These are phyloP conservation scores for Suaeda aralocaspica DNA, from an alignment of 148 eudicot species.

Conservation along the genomic window DNA sequence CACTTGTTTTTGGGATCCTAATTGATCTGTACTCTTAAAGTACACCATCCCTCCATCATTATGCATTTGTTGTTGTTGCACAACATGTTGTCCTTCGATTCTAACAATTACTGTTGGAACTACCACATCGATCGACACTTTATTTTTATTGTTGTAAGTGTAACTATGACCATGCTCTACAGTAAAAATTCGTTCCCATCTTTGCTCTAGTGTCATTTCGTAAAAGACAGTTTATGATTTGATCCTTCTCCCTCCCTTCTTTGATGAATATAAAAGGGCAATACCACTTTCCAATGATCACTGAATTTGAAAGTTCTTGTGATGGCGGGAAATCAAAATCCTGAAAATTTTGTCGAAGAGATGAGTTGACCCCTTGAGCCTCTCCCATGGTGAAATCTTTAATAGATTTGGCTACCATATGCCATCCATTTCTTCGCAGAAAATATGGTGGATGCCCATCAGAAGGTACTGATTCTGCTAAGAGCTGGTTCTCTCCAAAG, in stretches of 20 bases:
- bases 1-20: conserved; percentile 11
- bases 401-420: conserved; percentile 23
- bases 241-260: conserved; percentile 29
- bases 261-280: conserved; percentile 60
- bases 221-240: conserved; percentile 23
- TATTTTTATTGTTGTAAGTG: background rate
- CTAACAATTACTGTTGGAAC: conserved; percentile 25
- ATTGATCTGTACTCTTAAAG: conserved; percentile 17
- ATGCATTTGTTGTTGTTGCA: conserved; percentile 20
- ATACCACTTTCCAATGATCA: conserved; percentile 53
- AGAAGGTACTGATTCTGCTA: conserved; percentile 39
- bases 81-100: conserved; percentile 28
- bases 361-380: conserved; percentile 28
- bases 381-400: conserved; percentile 29
- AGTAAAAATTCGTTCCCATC: conserved; percentile 23
- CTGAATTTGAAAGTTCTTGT: conserved; percentile 24
- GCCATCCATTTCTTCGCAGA: conserved; percentile 34
- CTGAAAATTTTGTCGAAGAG: conserved; percentile 34
- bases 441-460: conserved; percentile 48
- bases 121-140: conserved; percentile 20
- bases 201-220: conserved; percentile 24
- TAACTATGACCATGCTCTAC: conserved; percentile 14
- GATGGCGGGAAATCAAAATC: conserved; percentile 25
- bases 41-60: conserved; percentile 26
- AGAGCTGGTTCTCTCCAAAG: background rate